These are phyloP conservation scores for Epichloe festucae DNA, from an alignment of 2,329 filamentous ascomycete genomes.

Conservation along the genomic window DNA sequence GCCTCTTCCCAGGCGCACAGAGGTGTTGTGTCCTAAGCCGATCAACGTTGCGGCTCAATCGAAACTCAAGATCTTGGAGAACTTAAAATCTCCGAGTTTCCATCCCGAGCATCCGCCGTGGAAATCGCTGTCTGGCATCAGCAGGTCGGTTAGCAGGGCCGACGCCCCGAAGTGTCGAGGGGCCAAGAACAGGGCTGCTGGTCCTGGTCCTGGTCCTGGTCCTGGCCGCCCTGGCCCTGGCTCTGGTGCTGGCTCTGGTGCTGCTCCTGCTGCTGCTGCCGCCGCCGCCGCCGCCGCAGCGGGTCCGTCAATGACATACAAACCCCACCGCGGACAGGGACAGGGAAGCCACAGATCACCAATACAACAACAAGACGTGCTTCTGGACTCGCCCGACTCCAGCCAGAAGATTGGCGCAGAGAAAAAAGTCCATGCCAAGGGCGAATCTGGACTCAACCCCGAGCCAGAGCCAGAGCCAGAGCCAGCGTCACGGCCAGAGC, in stretches of 20 bases:
- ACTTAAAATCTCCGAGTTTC: constrained; percentile 2
- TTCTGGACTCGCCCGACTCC: not conserved
- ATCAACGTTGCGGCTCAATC: constrained; percentile 5
- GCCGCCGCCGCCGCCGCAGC: not conserved
- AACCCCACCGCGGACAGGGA: not conserved
- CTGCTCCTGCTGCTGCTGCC: too few species aligned
- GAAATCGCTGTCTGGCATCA: constrained; percentile 4
- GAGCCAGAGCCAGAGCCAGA: not conserved
- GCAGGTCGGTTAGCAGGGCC: not conserved
- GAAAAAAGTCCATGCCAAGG: not conserved
- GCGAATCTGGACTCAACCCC: not conserved
- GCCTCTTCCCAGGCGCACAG: not conserved
- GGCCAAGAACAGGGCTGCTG: too few species aligned
- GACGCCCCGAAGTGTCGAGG: not conserved
- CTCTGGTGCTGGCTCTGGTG: not conserved
- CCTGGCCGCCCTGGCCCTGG: too few species aligned
- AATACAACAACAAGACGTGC: not conserved
- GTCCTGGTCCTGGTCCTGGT: not conserved
- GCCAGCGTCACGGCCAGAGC: not conserved
- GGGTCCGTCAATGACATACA: not conserved
- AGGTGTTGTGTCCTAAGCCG: constrained; percentile 4
- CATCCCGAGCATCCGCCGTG: not conserved
- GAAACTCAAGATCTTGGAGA: constrained; percentile 4
- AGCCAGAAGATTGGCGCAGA: too few species aligned
- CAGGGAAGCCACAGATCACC: not conserved